Base-by-base conservation (phyloP, 2,329 filamentous ascomycete genomes). In the Chaetomium strumarium region DNA sequence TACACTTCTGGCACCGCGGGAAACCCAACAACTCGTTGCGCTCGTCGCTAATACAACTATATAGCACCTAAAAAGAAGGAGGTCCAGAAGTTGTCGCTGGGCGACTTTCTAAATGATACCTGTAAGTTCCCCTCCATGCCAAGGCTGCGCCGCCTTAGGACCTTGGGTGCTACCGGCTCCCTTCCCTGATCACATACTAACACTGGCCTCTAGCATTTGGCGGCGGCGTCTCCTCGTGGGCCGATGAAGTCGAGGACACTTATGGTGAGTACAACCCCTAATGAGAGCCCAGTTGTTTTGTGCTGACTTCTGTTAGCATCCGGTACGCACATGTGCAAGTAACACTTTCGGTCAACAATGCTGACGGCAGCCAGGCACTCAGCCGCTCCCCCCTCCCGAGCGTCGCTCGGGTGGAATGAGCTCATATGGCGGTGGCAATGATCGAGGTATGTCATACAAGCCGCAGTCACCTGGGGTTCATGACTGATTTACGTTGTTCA, bases 211-310 rank as follows among this genome's bases (percentile, higher is more conserved):
- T 52, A 65, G 59, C 34, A 30, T 54, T 53, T 55, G 44, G 49
- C 76, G 75, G 72, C 60, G 76, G 75, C 60, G 78, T 75, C 63
- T 97, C 93, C 63, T 97, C 93, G 63, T 99, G 93, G 93, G 93
- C 93, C 66, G 95, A 99, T 75, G 93, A 99, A 71, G 96, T 99
- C 76, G 93, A 99, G 73, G 90, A 96, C 67, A 80, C 88, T 61
- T 81, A 84, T 71, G 76, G 88, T 92, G 79, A 77, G 84, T 75
- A 53, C 7, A 49, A 46, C 40, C 38, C 55, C 30, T 30, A 12
- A 11, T 47, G 13, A 31, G 14, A 2, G 11, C 9, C 14, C 41
- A 30, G 42, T 31, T 34, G 24, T 12, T 49, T 17, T 14, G 13
- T 33, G 31, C 36, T 46, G 36, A 51, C 38, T 24, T 24, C 30